A percentile compares a stretch with the other conserved stretches of the same genome.
Evolutionary conservation across 2,329 filamentous ascomycete genomes (phyloP).

Genomic region (Talaromyces amestolkiae): DNA sequence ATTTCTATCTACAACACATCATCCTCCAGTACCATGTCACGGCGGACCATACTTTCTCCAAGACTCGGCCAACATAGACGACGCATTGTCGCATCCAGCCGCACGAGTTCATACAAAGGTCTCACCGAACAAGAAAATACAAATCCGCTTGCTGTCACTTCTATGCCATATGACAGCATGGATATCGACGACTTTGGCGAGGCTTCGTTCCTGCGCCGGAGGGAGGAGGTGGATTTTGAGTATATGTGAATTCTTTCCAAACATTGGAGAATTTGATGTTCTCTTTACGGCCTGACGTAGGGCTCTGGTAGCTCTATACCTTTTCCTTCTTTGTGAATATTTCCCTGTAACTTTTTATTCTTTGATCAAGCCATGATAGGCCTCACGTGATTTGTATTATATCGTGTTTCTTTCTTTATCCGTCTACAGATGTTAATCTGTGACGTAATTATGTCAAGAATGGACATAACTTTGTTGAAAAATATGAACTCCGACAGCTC

Average conservation of each 20-base stretch:
- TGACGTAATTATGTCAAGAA: background rate
- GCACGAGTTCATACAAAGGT: conserved; percentile 22
- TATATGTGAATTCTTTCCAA: conserved; percentile 17
- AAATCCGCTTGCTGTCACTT: conserved; percentile 13
- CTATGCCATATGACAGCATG: conserved; percentile 29
- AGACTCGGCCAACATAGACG: conserved; percentile 31
- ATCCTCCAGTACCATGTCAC: conserved; percentile 2
- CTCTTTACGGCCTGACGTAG: background rate
- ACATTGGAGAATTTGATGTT: no score
- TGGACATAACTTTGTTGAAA: background rate
- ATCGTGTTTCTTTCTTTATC: background rate
- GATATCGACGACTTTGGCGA: conserved; percentile 47
- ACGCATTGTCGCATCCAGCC: conserved; percentile 15
- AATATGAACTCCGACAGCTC: background rate
- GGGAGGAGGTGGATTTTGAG: conserved; percentile 40
- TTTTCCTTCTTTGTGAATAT: conserved; percentile 22
- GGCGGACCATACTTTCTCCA: conserved; percentile 35
- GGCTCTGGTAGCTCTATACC: conserved; percentile 5
- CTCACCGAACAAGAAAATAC: conserved; percentile 31
- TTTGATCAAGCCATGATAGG: background rate
- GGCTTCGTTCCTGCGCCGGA: conserved; percentile 43
- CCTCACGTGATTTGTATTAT: background rate
- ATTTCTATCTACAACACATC: background rate
- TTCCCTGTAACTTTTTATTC: background rate
- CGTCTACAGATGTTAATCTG: background rate